Percentiles rank a stretch among this genome's conserved stretches.
Evolutionary conservation across 2,329 filamentous ascomycete genomes (phyloP).

Genomic region (Fusarium sp.): DNA sequence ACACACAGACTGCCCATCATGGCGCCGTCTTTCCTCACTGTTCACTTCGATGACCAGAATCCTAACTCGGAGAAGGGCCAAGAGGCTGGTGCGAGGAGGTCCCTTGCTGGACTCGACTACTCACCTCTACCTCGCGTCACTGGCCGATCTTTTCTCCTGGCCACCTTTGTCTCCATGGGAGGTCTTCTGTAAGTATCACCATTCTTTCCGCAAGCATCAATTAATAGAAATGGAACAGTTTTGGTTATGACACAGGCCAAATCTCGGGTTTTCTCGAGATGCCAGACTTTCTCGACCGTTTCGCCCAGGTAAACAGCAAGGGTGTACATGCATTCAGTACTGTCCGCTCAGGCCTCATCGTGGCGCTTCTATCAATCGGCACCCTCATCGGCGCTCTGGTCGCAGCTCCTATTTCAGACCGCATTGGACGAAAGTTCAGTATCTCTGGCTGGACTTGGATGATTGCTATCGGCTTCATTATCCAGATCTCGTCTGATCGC

Average conservation of each 20-base stretch:
- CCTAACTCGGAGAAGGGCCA: conserved; percentile 55
- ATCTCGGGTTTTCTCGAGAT: conserved; percentile 70
- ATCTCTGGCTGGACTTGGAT: conserved; percentile 73
- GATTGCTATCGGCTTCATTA: conserved; percentile 74
- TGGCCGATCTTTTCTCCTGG: conserved; percentile 55
- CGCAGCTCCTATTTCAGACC: conserved; percentile 74
- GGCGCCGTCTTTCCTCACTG: conserved; percentile 42
- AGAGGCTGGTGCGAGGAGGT: conserved; percentile 48
- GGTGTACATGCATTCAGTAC: conserved; percentile 63
- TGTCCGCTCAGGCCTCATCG: conserved; percentile 70
- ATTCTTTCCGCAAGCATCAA: too few relatives aligned
- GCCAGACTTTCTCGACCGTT: conserved; percentile 67
- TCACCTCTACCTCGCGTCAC: conserved; percentile 59
- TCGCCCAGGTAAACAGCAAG: conserved; percentile 58
- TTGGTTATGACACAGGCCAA: conserved; percentile 66
- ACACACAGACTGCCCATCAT: conserved; percentile 30
- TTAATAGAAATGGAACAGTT: conserved; percentile 30
- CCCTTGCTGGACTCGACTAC: conserved; percentile 59
- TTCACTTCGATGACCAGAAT: conserved; percentile 60
- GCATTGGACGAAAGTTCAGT: conserved; percentile 71
- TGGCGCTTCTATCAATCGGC: conserved; percentile 70
- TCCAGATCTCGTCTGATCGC: conserved; percentile 69
- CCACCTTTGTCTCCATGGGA: conserved; percentile 60
- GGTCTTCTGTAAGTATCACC: conserved; percentile 56
- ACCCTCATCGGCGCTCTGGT: conserved; percentile 71